These are phyloP conservation scores for Cercophora newfieldiana DNA, from an alignment of 495 filamentous ascomycete species.

Conservation along the genomic window DNA sequence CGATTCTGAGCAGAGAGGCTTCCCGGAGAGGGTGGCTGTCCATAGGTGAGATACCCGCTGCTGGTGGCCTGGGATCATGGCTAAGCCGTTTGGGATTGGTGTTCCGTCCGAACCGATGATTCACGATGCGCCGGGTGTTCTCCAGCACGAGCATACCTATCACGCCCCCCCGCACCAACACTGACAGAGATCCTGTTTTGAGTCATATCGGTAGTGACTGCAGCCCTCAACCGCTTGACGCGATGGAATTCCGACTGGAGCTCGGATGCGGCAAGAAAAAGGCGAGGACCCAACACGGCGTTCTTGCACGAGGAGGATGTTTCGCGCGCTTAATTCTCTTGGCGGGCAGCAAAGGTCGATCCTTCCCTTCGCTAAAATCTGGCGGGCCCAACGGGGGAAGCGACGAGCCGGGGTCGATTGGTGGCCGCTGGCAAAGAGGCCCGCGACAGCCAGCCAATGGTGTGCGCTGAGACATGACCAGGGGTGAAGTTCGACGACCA, in stretches of 20 bases:
- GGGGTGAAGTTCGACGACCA: conserved; percentile 30
- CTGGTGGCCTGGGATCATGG: background rate
- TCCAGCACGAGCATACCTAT: too few relatives aligned
- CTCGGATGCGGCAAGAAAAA: background rate
- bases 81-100: conserved; percentile 1
- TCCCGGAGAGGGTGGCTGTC: background rate
- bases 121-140: background rate
- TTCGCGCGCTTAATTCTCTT: conserved; percentile 1
- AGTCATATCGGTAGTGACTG: background rate
- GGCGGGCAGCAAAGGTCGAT: background rate
- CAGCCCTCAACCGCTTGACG: background rate
- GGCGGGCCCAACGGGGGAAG: background rate
- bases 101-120: background rate
- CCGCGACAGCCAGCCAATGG: conserved; percentile 37
- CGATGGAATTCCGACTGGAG: background rate
- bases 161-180: too few relatives aligned
- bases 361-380: background rate
- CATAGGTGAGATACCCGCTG: background rate
- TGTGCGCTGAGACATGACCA: background rate
- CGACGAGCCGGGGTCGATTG: conserved; percentile 22
- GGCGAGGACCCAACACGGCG: background rate
- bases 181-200: background rate
- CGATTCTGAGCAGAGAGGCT: too few relatives aligned
- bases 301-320: background rate
- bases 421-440: conserved; percentile 21